Evolutionary conservation across 2,329 filamentous ascomycete genomes (phyloP), one percentile per base, ranked within the genome.

Genomic region (Emergomyces orientalis): DNA sequence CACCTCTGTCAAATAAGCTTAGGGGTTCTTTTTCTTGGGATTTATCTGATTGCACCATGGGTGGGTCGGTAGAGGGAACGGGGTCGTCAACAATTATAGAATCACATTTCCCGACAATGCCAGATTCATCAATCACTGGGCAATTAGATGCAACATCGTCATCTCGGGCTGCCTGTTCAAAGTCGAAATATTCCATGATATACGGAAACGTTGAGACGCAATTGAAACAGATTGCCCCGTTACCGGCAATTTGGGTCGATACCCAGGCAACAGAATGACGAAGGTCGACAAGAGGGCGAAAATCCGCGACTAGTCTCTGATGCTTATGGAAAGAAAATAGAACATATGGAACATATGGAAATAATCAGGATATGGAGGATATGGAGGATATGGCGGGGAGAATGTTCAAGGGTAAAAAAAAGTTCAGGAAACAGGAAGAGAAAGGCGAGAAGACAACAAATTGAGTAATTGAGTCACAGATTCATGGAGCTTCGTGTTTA

Each of bases 131-230:
- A 27, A 75, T 65, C 59, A 77, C 75, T 59, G 72, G 70, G 41
- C 69, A 69, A 65, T 76, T 67, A 7, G 75, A 79, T 60, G 72
- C 74, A 61, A 74, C 68, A 65, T 78, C 76, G 61, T 77, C 74
- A 30, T 76, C 73, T 34, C 69, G 72, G 25, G 77, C 77, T 41
- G 78, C 78, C 63, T 76, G 74, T 64, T 79, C 76, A 64, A 80
- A 79, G 64, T 80, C 73, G 65, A 80, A 80, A 69, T 78, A 80
- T 67, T 79, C 78, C 78, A 80, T 78, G 43, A 54, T 57, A 57
- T 25, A 17, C 67, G 30, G 43, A 14, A 37, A 25, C 63, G 32
- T 14, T 55, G 22, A 45, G 37, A 41, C 25, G n/a, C 32, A 57
- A 22, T 45, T 3, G 4, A 45, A 14, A 22, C 47, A 27, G 47